Conservation (phyloP, 257 asterid genomes). For the Solanum dulcamara region DNA sequence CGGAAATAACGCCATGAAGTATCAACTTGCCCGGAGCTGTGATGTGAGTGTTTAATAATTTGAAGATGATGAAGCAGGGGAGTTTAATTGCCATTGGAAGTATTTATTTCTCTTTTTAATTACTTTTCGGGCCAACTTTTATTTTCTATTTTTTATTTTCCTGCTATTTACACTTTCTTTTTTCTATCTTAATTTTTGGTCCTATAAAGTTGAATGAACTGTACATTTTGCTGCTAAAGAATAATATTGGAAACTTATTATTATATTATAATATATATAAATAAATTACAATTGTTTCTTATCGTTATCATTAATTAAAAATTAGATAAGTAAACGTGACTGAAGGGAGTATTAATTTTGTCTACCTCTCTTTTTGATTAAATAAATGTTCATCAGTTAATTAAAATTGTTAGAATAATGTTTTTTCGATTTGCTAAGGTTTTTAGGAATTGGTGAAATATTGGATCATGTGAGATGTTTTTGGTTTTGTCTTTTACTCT, state of each 20-base stretch:
- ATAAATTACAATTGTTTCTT: background rate
- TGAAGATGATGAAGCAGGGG: background rate
- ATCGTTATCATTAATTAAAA: background rate
- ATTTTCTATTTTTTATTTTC: background rate
- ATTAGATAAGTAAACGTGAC: background rate
- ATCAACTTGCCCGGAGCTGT: slow-evolving; percentile 52
- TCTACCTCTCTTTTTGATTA: background rate
- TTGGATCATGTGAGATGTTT: background rate
- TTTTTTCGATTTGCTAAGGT: background rate
- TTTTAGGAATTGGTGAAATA: background rate
- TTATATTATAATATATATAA: background rate
- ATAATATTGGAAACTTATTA: background rate
- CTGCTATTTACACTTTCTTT: background rate
- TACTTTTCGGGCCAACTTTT: background rate
- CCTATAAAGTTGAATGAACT: background rate
- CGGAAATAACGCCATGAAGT: slow-evolving; percentile 49
- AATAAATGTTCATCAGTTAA: background rate
- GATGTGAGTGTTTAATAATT: slow-evolving; percentile 28
- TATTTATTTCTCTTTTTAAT: background rate
- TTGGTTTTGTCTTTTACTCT: background rate
- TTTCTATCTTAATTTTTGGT: background rate
- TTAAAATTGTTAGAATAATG: background rate
- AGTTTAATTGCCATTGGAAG: background rate
- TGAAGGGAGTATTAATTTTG: too few species aligned
- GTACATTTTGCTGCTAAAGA: slow-evolving; percentile 13